Evolutionary conservation across 179 eudicot genomes (phyloP).

Genomic region (Spergularia azorica): DNA sequence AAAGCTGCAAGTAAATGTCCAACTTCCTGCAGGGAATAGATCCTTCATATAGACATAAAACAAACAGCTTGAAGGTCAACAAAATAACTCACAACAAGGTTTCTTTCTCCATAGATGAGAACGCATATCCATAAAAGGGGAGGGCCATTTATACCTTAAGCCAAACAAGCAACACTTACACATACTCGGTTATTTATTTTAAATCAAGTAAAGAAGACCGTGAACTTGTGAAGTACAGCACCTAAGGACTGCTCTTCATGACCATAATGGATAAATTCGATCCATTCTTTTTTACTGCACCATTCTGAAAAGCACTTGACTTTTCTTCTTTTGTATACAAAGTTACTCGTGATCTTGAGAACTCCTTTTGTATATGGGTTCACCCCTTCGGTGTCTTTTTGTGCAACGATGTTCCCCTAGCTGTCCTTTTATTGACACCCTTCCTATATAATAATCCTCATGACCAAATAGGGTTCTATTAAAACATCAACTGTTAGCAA

Average conservation of each 20-base stretch:
- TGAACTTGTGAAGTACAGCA: neutral
- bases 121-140: neutral
- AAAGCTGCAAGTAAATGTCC: conserved; percentile 94
- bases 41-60: conserved; percentile 38
- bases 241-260: neutral
- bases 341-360: no score
- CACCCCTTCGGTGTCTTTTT: neutral
- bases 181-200: conserved; percentile 3
- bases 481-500: neutral
- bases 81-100: conserved; percentile 14
- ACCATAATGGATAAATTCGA: neutral
- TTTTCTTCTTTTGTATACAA: no score
- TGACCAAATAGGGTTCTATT: neutral
- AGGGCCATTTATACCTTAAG: neutral
- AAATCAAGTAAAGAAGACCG: neutral
- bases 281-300: neutral
- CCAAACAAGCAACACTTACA: neutral
- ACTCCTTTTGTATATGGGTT: neutral
- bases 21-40: conserved; percentile 75
- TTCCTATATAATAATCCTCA: no score
- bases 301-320: neutral
- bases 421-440: no score
- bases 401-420: neutral
- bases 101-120: conserved; percentile 11
- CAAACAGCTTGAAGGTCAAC: conserved; percentile 29